Base-by-base conservation (phyloP, 768 basidiomycete species). In the Amanita pseudoporphyria region DNA sequence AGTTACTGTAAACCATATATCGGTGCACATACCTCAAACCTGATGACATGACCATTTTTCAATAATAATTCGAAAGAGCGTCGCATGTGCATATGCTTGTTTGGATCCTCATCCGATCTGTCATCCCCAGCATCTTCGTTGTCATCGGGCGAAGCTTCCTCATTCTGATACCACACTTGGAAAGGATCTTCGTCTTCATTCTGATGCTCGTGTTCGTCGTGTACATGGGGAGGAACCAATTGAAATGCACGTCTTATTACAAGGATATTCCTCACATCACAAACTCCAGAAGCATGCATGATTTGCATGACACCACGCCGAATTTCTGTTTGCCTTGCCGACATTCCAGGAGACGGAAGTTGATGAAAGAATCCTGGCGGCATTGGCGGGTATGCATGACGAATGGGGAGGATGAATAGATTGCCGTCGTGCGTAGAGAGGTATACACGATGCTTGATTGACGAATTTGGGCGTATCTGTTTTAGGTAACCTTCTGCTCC, bases 401-500 rank as follows among this genome's bases (percentile, higher is more conserved):
- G 54, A 3, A 77, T 65, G 13, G 63, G 55, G 16, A 84, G 56
- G 9, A 76, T 70, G 64, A 91, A 91, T 26, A 94, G 64, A 57
- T 79, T 76, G 5, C 87, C 85, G 47, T 82, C 74, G 58, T 91
- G 87, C 5, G 79, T 78, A 22, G 76, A 67, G 33, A 93, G 70
- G 64, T 92, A 94, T 12, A 84, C 57, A 3, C 71, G 71, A 49
- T 84, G 77, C 47, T 72, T 79, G 24, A 63, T 60, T 53, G 79
- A 77, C 16, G 76, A 69, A 55, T 77, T 79, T 2, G 79, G 73
- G 54, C 71, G 74, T 57, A 88, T 73, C 41, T 82, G 81, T 52
- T 87, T 77, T 37, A 94, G 68, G 64, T 87, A 96, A 2, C 94
- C 94, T 65, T 97, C 94, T 41, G 95, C 70, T 0, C 79, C 76